These are phyloP conservation scores for Talaromyces piceae DNA, from an alignment of 2,329 filamentous ascomycete genomes.

Conservation along the genomic window DNA sequence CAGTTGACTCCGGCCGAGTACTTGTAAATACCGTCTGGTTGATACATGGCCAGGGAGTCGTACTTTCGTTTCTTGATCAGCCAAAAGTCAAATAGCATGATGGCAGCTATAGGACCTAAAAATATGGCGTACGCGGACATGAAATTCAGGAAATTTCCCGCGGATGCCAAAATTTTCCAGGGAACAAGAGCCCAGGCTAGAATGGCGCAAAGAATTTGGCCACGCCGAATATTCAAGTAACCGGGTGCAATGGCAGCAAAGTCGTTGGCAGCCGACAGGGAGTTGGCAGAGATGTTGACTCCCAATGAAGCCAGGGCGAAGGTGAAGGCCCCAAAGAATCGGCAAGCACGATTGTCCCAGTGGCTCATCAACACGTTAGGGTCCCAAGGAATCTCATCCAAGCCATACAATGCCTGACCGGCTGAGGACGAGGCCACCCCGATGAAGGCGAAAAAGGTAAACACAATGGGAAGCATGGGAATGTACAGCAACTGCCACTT, in stretches of 20 bases:
- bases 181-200: constrained; percentile 55
- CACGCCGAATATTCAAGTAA: constrained; percentile 51
- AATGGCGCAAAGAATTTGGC: constrained; percentile 48
- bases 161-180: constrained; percentile 58
- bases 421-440: constrained; percentile 35
- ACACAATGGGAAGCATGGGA: constrained; percentile 45
- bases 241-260: constrained; percentile 48
- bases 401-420: constrained; percentile 29
- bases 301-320: constrained; percentile 48
- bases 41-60: constrained; percentile 47
- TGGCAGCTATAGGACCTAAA: constrained; percentile 55
- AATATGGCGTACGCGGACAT: constrained; percentile 61
- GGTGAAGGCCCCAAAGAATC: constrained; percentile 46
- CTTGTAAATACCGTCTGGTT: constrained; percentile 41
- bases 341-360: constrained; percentile 34
- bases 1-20: constrained; percentile 52
- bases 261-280: constrained; percentile 49
- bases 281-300: constrained; percentile 47
- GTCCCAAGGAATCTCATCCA: constrained; percentile 36
- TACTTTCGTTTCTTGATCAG: constrained; percentile 44
- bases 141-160: constrained; percentile 54
- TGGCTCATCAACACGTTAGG: constrained; percentile 34
- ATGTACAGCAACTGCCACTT: constrained; percentile 47
- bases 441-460: constrained; percentile 48
- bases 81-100: constrained; percentile 57